phyloP scores from a whole-genome alignment of 805 yeast genomes.

The Lachancea quebecensis region DNA sequence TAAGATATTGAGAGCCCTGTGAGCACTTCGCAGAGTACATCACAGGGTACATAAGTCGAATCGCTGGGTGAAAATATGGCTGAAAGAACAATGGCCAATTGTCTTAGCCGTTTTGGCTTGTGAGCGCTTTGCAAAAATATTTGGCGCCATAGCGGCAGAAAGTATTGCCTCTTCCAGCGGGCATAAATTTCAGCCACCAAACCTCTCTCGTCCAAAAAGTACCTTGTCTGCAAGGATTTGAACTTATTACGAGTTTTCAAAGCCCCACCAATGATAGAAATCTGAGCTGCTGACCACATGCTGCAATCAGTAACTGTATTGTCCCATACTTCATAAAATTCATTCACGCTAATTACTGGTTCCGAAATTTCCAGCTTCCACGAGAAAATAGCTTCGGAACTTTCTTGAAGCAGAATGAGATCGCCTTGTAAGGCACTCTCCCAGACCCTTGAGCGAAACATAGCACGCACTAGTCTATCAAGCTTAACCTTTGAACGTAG shows the following conservation, averaged over 20 bases:
- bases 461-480: slow-evolving; percentile 9
- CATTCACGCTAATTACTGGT: slow-evolving; percentile 18
- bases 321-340: slow-evolving; percentile 24
- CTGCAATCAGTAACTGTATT: slow-evolving; percentile 10
- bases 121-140: not conserved
- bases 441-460: slow-evolving; percentile 14
- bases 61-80: slow-evolving; percentile 6
- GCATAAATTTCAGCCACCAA: slow-evolving; percentile 10
- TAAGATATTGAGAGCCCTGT: slow-evolving; percentile 11
- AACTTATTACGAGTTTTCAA: slow-evolving; percentile 16
- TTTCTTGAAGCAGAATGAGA: slow-evolving; percentile 11
- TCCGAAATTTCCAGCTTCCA: slow-evolving; percentile 31
- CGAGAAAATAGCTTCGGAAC: slow-evolving; percentile 17
- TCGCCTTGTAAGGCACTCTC: slow-evolving; percentile 4
- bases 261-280: slow-evolving; percentile 23
- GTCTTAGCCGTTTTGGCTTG: not conserved
- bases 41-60: slow-evolving; percentile 12
- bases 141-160: slow-evolving; percentile 21
- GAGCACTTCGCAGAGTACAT: slow-evolving; percentile 11
- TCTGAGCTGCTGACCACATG: slow-evolving; percentile 18
- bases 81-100: slow-evolving; percentile 9
- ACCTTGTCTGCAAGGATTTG: slow-evolving; percentile 12
- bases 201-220: slow-evolving; percentile 24
- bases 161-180: slow-evolving; percentile 17
- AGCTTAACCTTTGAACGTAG: slow-evolving; percentile 11